Evolutionary conservation across 306 rosid genomes (phyloP), one percentile per base, ranked within the genome.

Genomic region (Nissolia schottii): DNA sequence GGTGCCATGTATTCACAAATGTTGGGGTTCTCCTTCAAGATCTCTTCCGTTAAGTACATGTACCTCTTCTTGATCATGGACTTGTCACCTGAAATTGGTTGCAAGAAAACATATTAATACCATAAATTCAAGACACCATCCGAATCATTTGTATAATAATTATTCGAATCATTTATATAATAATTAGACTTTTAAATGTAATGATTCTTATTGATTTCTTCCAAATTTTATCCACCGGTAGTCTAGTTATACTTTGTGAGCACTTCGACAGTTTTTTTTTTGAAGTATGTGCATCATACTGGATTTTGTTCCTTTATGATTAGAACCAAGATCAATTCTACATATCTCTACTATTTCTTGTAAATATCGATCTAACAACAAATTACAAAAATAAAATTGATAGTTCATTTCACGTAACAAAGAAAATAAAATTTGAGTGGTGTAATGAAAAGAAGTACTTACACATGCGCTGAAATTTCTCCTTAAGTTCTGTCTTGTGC

Each of bases 1-100:
- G 93, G 88, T 14, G 89, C 89, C 88, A 82, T 85, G 51, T 86
- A 86, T 8, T 74, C 87, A 2, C 93, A 86, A 7, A 90, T 1
- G 31, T 13, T 71, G 0, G 82, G 82, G 20, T 78, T 78, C 32
- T 78, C 82, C 20, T 78, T 78, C 56, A 78, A 19, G 7, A 79
- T 46, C 1, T 79, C 83, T 28, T 79, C 79, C 0, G 28, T 79
- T 1, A 79, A 10, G 15, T 79, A 5, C 83, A 72, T 73, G 0
- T 79, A 79, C 65, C 83, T 13, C 38, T 12, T 72, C 50, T 79
- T 79, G 57, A 79, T 79, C 83, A 79, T 79, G 0, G 83, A 72
- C 59, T 72, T 65, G 16, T 65, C 75, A 15, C 96, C 96, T 89
- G 81, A 62, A 66, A 67, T n/a, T 14, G 3, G 2, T 63, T 22